Percentiles rank a stretch among this genome's conserved stretches.
phyloP scores from a whole-genome alignment of 2,329 filamentous ascomycete species.

The Penicillium psychrosexuale region DNA sequence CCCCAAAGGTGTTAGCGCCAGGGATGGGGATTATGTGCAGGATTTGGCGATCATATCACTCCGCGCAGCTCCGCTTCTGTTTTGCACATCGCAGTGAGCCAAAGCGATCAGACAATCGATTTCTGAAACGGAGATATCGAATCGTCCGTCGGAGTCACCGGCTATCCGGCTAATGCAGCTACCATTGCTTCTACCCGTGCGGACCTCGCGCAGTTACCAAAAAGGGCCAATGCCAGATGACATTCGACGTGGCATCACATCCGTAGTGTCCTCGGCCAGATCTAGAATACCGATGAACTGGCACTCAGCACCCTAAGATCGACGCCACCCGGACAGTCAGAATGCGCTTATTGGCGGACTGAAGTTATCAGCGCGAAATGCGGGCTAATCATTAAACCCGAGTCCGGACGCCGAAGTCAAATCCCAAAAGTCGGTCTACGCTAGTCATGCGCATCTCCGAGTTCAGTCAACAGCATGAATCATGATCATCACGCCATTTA shows the following conservation, averaged over 20 bases:
- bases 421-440: background rate
- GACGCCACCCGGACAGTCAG: conserved; percentile 5
- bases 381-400: background rate
- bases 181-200: conserved; percentile 1
- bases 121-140: conserved; percentile 11
- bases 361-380: background rate
- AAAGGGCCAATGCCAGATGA: conserved; percentile 8
- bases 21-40: background rate
- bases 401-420: background rate
- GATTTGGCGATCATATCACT: conserved; percentile 10
- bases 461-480: no score
- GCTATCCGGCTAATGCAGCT: background rate
- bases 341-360: conserved; percentile 16
- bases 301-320: background rate
- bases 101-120: background rate
- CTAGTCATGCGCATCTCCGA: background rate
- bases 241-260: conserved; percentile 22
- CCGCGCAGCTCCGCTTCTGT: background rate
- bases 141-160: background rate
- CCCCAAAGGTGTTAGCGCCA: background rate
- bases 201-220: conserved; percentile 11
- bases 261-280: conserved; percentile 10
- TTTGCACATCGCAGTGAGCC: conserved; percentile 6
- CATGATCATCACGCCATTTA: background rate
- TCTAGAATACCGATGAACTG: conserved; percentile 3